Base-by-base conservation (phyloP, 495 filamentous ascomycete genomes). In the Aspergillus mulundensis region DNA sequence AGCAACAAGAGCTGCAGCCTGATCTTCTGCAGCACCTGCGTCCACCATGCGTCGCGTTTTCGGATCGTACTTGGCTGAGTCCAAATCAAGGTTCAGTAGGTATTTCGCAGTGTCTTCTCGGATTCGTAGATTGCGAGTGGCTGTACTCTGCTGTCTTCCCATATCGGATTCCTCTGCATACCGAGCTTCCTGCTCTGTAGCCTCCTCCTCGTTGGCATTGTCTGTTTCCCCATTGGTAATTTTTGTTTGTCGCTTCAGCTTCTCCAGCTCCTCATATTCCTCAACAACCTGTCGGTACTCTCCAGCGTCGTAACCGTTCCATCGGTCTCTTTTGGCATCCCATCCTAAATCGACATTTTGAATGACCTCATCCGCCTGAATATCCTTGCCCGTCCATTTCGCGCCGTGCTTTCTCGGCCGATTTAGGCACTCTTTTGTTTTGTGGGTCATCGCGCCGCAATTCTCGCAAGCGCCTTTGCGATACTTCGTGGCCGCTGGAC, bases 31-130 rank as follows among this genome's bases (percentile, higher is more conserved):
- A 6, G 89, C 92, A 32, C 93, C 92, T 60, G 83, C 82, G 59
- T 96, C 92, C 5, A 96, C 87, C 86, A 98, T 95, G 5, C 89
- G 87, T 55, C 94, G 83, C 32, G 93, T 97, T 67, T 98, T 98
- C 0, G 94, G 94, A 64, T 98, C 95, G 70, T 98, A 98, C 66
- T 96, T 96, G 12, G 94, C 95, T 0, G 93, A 96, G 61, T 98
- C 94, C 3, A 95, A 81, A 62, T 97, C 94, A 5, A 98, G 80
- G 64, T 97, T 97, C 0, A 97, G 77, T 7, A 98, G 75, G 67
- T 98, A 98, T 67, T 97, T 97, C n/a, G 94, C 94, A 5, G 94
- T 97, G 69, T 98, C 94, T 74, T 98, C 94, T 64, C 94, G 84
- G 57, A 98, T 83, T 50, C 94, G 83, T 57, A 98, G 80, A 62